phyloP scores from a whole-genome alignment of 1,284 basidiomycete species.

The Trichosporon sp. region DNA sequence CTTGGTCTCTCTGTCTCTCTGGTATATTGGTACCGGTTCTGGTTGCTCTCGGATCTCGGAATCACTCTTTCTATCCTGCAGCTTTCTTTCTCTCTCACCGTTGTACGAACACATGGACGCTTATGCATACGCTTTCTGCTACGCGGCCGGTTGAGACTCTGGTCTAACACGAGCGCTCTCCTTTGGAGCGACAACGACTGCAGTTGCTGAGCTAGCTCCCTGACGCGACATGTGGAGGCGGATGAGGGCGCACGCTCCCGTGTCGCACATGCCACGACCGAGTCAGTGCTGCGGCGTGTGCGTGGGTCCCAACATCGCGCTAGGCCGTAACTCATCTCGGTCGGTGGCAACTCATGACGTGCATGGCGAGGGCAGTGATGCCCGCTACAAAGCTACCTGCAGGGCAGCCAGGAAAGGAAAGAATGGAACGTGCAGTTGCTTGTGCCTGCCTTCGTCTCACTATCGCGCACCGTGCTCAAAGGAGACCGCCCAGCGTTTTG shows the following conservation, averaged over 20 bases:
- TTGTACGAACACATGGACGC: constrained; percentile 12
- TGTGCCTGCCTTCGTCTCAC: not conserved
- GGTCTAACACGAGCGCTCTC: too few relatives aligned
- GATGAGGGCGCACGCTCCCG: too few relatives aligned
- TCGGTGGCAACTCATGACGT: not conserved
- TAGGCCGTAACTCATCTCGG: not conserved
- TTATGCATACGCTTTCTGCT: constrained; percentile 12
- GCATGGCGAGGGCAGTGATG: not conserved
- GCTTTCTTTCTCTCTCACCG: not conserved
- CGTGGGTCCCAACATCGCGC: not conserved
- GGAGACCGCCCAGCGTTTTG: too few relatives aligned
- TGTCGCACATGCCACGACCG: too few relatives aligned
- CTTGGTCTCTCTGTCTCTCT: not conserved
- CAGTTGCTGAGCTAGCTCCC: too few relatives aligned
- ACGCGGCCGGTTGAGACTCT: not conserved
- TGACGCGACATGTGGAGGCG: too few relatives aligned
- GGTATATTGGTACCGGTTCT: not conserved
- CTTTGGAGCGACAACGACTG: too few relatives aligned
- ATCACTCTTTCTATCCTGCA: not conserved
- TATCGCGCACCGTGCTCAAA: too few relatives aligned
- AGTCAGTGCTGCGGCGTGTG: not conserved
- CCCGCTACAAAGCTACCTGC: not conserved
- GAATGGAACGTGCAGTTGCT: not conserved
- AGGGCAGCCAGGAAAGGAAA: not conserved
- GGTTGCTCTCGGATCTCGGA: not conserved